A percentile compares a stretch with the other conserved stretches of the same genome.
phyloP scores from a whole-genome alignment of 2,329 filamentous ascomycete genomes.

The Neonectria ditissima region DNA sequence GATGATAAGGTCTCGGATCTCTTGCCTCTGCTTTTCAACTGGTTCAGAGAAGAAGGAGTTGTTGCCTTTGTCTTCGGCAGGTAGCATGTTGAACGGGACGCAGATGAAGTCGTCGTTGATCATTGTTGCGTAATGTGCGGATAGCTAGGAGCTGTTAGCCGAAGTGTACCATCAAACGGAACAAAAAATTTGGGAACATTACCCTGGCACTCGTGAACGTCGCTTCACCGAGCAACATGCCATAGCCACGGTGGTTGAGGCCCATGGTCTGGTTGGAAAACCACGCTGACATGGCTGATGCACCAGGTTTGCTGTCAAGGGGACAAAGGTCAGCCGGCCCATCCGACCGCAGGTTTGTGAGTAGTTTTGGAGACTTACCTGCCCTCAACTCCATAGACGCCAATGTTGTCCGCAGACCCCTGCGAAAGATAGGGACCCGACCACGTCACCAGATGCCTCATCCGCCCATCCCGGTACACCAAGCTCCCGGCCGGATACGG shows the following conservation, averaged over 20 bases:
- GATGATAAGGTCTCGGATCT: slow-evolving; percentile 55
- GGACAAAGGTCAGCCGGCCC: too few relatives aligned
- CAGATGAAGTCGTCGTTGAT: slow-evolving; percentile 53
- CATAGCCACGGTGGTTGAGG: slow-evolving; percentile 55
- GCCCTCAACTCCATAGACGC: slow-evolving; percentile 59
- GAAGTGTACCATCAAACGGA: neutral
- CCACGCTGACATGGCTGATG: slow-evolving; percentile 58
- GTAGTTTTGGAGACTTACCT: slow-evolving; percentile 42
- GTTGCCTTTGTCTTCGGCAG: slow-evolving; percentile 46
- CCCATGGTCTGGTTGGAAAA: slow-evolving; percentile 59
- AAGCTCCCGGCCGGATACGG: slow-evolving; percentile 59
- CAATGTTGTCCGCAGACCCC: slow-evolving; percentile 54
- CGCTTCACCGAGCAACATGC: slow-evolving; percentile 56
- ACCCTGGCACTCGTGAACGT: slow-evolving; percentile 58
- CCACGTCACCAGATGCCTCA: slow-evolving; percentile 59
- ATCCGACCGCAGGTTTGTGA: fast-evolving
- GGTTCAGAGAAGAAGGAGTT: slow-evolving; percentile 33
- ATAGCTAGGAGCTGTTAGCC: slow-evolving; percentile 45
- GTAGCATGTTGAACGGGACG: slow-evolving; percentile 57
- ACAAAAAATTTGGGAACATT: neutral
- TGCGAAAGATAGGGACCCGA: slow-evolving; percentile 55
- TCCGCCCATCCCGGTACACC: slow-evolving; percentile 58
- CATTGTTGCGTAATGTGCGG: slow-evolving; percentile 56
- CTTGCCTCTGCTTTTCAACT: slow-evolving; percentile 51
- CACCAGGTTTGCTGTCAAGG: slow-evolving; percentile 57